Conservation (phyloP, 306 rosid genomes). For the Fragaria iinumae region DNA sequence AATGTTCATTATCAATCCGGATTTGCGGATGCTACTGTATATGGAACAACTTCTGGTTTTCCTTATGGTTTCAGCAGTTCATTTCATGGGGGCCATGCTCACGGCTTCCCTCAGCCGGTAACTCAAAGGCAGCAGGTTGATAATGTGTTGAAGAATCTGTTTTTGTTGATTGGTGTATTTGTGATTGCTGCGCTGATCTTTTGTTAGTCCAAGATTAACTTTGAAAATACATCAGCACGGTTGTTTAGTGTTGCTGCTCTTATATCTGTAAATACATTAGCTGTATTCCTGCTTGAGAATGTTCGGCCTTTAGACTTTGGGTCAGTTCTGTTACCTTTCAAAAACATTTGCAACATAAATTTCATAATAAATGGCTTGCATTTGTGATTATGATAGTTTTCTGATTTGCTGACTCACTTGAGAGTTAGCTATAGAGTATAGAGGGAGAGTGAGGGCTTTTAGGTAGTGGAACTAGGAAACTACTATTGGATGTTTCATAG, state of each 20-base stretch:
- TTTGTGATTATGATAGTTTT: background rate
- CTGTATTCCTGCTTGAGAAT: slow-evolving; percentile 20
- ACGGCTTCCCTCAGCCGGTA: slow-evolving; percentile 46
- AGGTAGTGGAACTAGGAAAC: background rate
- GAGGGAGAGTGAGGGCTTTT: background rate
- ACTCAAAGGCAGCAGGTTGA: slow-evolving; percentile 68
- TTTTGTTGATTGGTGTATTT: slow-evolving; percentile 66
- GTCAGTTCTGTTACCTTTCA: slow-evolving; percentile 25
- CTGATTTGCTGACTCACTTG: background rate
- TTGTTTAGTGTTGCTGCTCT: slow-evolving; percentile 6
- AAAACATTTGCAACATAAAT: slow-evolving; percentile 18
- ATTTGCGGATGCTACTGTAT: slow-evolving; percentile 78
- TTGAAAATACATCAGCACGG: slow-evolving; percentile 3
- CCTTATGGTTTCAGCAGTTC: slow-evolving; percentile 61
- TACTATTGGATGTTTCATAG: background rate
- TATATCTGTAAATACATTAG: slow-evolving; percentile 48
- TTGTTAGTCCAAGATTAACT: slow-evolving; percentile 33
- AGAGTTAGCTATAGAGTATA: background rate
- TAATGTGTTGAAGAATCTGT: slow-evolving; percentile 68
- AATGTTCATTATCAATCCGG: slow-evolving; percentile 79
- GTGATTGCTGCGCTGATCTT: slow-evolving; percentile 70
- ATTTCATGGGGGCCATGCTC: slow-evolving; percentile 63
- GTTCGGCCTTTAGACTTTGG: slow-evolving; percentile 15
- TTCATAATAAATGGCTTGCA: slow-evolving; percentile 12
- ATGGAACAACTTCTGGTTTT: slow-evolving; percentile 82